These are phyloP conservation scores for Phtheirospermum japonicum DNA, from an alignment of 257 asterid species.

Conservation along the genomic window DNA sequence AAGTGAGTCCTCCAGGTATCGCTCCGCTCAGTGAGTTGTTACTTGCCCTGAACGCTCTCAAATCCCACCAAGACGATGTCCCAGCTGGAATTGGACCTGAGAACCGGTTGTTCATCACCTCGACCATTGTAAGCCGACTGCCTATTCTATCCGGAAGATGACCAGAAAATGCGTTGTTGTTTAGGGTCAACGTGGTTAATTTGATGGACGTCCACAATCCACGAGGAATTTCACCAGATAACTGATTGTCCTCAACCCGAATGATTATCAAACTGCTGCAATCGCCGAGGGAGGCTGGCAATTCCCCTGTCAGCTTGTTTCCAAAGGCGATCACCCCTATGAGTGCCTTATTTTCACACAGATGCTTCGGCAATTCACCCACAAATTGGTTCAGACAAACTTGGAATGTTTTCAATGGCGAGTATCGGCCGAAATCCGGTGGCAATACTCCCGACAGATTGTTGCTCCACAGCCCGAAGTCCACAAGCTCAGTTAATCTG, in stretches of 20 bases:
- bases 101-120: constrained; percentile 58
- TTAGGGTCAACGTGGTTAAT: constrained; percentile 34
- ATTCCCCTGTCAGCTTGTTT: constrained; percentile 57
- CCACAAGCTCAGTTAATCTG: constrained; percentile 45
- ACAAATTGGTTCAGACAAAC: constrained; percentile 51
- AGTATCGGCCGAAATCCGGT: constrained; percentile 65
- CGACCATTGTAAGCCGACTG: constrained; percentile 38
- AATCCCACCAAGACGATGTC: constrained; percentile 53
- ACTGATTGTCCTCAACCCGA: constrained; percentile 37
- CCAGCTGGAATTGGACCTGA: constrained; percentile 65
- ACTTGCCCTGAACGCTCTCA: constrained; percentile 51
- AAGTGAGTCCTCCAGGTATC: constrained; percentile 63
- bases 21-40: constrained; percentile 55
- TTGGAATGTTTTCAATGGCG: constrained; percentile 44
- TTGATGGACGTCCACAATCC: constrained; percentile 59
- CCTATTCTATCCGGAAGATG: constrained; percentile 52
- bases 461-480: constrained; percentile 44
- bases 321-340: constrained; percentile 44
- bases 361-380: constrained; percentile 53
- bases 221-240: constrained; percentile 64
- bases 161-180: constrained; percentile 61
- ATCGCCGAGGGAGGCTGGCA: constrained; percentile 61
- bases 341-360: constrained; percentile 55
- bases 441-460: constrained; percentile 73
- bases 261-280: constrained; percentile 48